These are phyloP conservation scores for Saccharomycopsis fibuligera DNA, from an alignment of 805 yeast genomes.

Conservation along the genomic window DNA sequence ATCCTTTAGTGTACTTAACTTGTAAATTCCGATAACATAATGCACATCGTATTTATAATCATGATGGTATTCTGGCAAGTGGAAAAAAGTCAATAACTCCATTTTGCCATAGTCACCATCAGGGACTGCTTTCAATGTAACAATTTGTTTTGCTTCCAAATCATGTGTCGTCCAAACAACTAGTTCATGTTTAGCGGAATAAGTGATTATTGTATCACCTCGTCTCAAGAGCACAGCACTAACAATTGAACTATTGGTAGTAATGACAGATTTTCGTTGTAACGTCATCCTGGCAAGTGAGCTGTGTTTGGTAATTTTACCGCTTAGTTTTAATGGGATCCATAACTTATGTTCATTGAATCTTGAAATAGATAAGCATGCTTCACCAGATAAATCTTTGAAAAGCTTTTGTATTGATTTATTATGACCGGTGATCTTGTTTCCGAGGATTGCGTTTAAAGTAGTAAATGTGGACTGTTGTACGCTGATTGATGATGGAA, in stretches of 20 bases:
- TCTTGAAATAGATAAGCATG: slow-evolving; percentile 52
- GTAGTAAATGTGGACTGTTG: neutral
- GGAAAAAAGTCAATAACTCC: slow-evolving; percentile 13
- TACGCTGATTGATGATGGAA: too few relatives aligned
- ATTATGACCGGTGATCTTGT: slow-evolving; percentile 78
- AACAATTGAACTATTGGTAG: slow-evolving; percentile 37
- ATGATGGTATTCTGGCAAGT: slow-evolving; percentile 15
- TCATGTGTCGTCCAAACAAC: slow-evolving; percentile 56
- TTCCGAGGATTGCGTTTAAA: slow-evolving; percentile 28
- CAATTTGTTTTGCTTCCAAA: slow-evolving; percentile 23
- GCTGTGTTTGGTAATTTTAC: slow-evolving; percentile 11
- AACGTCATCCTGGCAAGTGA: slow-evolving; percentile 26
- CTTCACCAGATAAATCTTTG: slow-evolving; percentile 61
- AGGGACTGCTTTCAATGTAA: neutral
- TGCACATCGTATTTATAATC: slow-evolving; percentile 28
- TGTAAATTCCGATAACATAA: slow-evolving; percentile 47
- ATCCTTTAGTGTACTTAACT: slow-evolving; percentile 29
- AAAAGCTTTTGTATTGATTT: slow-evolving; percentile 66
- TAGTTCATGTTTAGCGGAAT: slow-evolving; percentile 36
- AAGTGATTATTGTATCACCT: slow-evolving; percentile 40
- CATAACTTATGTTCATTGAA: slow-evolving; percentile 60
- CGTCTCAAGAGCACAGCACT: slow-evolving; percentile 44
- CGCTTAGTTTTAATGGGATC: slow-evolving; percentile 36
- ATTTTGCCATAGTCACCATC: neutral
- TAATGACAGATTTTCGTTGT: slow-evolving; percentile 33